Evolutionary conservation across 768 basidiomycete genomes (phyloP).

Genomic region (Mycena indigotica): DNA sequence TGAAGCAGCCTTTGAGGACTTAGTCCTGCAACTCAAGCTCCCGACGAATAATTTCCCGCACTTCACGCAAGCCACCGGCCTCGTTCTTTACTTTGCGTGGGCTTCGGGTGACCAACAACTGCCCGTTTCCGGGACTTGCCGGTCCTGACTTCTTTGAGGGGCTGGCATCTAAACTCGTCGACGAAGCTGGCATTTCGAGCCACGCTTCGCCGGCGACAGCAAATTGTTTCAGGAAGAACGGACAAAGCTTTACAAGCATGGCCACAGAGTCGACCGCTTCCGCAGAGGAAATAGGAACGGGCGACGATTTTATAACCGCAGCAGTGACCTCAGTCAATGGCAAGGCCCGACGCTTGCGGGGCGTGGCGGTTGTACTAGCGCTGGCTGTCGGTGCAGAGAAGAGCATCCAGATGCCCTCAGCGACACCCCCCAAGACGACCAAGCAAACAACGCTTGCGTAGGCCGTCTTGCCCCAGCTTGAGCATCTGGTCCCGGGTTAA

Average conservation of each 20-base stretch:
- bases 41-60: constrained; percentile 77
- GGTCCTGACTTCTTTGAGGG: constrained; percentile 46
- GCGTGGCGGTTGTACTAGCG: constrained; percentile 52
- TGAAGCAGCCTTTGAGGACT: constrained; percentile 31
- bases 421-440: constrained; percentile 77
- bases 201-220: constrained; percentile 60
- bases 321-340: constrained; percentile 66
- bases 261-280: constrained; percentile 77
- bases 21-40: constrained; percentile 75
- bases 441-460: constrained; percentile 72
- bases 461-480: constrained; percentile 76
- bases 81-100: constrained; percentile 73
- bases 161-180: constrained; percentile 32
- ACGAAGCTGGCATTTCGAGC: constrained; percentile 63
- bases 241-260: constrained; percentile 69
- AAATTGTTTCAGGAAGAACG: constrained; percentile 75
- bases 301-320: constrained; percentile 78
- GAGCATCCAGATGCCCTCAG: constrained; percentile 90
- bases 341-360: constrained; percentile 71
- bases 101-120: constrained; percentile 66
- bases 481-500: constrained; percentile 68
- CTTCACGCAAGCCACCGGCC: constrained; percentile 73
- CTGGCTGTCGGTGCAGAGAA: constrained; percentile 65
- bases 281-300: constrained; percentile 74
- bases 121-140: constrained; percentile 55